Evolutionary conservation across 2,329 filamentous ascomycete species (phyloP).

Genomic region (Elsinoe necatrix): DNA sequence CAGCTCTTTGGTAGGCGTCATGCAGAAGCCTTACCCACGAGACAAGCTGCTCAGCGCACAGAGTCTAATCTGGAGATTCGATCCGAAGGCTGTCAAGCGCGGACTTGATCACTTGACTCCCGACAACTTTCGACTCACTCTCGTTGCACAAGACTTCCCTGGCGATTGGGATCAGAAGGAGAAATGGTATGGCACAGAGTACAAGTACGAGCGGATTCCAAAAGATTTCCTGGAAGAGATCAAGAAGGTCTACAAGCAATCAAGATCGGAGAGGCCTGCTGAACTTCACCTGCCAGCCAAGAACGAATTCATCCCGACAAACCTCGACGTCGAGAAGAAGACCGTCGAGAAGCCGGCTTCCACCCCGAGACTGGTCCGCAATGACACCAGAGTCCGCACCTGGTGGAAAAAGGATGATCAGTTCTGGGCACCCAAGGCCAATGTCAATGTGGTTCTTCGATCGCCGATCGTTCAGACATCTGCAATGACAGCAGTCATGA

Average conservation of each 20-base stretch:
- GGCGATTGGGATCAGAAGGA: conserved; percentile 82
- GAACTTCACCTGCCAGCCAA: conserved; percentile 80
- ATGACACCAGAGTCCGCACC: conserved; percentile 68
- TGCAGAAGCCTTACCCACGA: conserved; percentile 83
- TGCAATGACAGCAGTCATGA: conserved; percentile 68
- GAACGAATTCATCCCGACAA: conserved; percentile 92
- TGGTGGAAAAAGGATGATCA: conserved; percentile 99
- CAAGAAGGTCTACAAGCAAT: conserved; percentile 49
- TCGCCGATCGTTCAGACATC: conserved; percentile 73
- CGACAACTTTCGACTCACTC: conserved; percentile 79
- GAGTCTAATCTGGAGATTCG: conserved; percentile 68
- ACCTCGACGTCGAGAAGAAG: conserved; percentile 90
- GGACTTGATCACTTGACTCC: conserved; percentile 67
- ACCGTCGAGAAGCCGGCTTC: conserved; percentile 68
- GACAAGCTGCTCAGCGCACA: conserved; percentile 81
- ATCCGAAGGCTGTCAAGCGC: conserved; percentile 64
- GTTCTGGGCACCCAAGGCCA: conserved; percentile 96
- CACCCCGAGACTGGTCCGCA: conserved; percentile 72
- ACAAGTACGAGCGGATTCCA: conserved; percentile 73
- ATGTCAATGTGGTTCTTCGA: conserved; percentile 69
- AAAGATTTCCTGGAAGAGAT: conserved; percentile 65
- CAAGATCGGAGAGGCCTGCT: conserved; percentile 51
- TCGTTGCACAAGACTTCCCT: conserved; percentile 76
- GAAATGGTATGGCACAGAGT: conserved; percentile 97
- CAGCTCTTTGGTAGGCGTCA: conserved; percentile 71